Base-by-base conservation (phyloP, 164 flowering plant genomes). In the Berberis thunbergii region DNA sequence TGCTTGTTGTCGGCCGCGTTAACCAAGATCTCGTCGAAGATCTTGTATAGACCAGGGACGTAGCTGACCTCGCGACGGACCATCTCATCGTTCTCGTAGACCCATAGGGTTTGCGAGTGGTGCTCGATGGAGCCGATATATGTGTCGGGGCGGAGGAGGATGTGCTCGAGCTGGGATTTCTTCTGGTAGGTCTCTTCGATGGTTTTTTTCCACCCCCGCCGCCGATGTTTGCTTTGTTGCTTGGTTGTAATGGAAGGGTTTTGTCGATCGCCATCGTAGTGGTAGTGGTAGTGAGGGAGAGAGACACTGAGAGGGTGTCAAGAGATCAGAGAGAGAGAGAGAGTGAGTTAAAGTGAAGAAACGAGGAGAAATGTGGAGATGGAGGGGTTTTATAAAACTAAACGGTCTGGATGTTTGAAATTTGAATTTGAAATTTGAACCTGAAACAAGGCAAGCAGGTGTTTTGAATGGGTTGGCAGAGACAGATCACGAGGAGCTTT, bases 1-100 rank as follows among this genome's bases (percentile, higher is more conserved):
- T 94, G 97, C 80, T 94, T 94, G 80, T 94, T 94, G 56, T 94
- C 99, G 2, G 99, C 96, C 0, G 99, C 99, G 45, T 94, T 94
- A 56, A 94, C 97, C 1, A 94, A 79, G 65, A 94, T 94, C 69
- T 94, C 96, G 45, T 94, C 96, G 64, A 94, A 91, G 80, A 94
- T 91, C 81, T 94, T 94, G 91, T 94, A 94, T 4, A 91, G 84
- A 3, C 99, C 97, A 0, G 99, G 97, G 13, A 94, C 99, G 63
- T 83, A 91, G 49, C 83, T 41, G 67, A 94, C 69, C 4, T 82
- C 10, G 1, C 82, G 80, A 48, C 81, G 66, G 2, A 85, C 86
- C 96, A 94, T 85, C 38, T 76, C 70, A 7, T 72, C 73, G 59
- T 69, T 54, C 41, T 87, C 88, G 69, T 61, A 87, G 45, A 94